These are phyloP conservation scores for Hemerocallis citrina DNA, from an alignment of 106 monocot genomes.

Conservation along the genomic window DNA sequence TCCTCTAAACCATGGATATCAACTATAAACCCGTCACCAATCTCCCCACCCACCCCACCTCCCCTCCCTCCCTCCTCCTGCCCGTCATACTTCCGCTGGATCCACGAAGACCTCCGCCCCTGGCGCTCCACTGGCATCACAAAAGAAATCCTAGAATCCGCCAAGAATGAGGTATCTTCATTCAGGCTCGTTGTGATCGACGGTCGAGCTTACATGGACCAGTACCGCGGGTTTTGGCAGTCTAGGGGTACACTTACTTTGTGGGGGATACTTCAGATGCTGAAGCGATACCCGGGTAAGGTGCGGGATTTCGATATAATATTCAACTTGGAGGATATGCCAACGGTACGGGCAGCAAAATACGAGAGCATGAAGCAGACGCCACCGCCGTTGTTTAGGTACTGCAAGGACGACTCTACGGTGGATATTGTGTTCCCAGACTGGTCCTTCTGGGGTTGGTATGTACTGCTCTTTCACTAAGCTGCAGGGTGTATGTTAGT, in stretches of 20 bases:
- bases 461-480: not conserved
- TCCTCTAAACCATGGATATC: not conserved
- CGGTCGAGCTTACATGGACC: constrained; percentile 34
- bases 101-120: constrained; percentile 49
- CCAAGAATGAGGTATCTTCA: constrained; percentile 4
- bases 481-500: too few relatives aligned
- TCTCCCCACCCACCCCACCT: not conserved
- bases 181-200: constrained; percentile 32
- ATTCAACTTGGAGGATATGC: constrained; percentile 52
- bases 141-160: constrained; percentile 12
- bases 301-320: constrained; percentile 53
- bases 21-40: not conserved
- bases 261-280: constrained; percentile 59
- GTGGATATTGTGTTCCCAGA: constrained; percentile 62
- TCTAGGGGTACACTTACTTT: constrained; percentile 50
- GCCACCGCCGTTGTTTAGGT: constrained; percentile 42
- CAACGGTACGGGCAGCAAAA: constrained; percentile 15
- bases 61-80: constrained; percentile 8
- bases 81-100: constrained; percentile 56
- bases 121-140: constrained; percentile 47
- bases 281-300: constrained; percentile 34
- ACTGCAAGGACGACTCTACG: constrained; percentile 44
- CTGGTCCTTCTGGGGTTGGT: constrained; percentile 86
- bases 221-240: constrained; percentile 22
- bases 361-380: not conserved